Conservation (phyloP, 495 filamentous ascomycete species). For the Tuber melanosporum region DNA sequence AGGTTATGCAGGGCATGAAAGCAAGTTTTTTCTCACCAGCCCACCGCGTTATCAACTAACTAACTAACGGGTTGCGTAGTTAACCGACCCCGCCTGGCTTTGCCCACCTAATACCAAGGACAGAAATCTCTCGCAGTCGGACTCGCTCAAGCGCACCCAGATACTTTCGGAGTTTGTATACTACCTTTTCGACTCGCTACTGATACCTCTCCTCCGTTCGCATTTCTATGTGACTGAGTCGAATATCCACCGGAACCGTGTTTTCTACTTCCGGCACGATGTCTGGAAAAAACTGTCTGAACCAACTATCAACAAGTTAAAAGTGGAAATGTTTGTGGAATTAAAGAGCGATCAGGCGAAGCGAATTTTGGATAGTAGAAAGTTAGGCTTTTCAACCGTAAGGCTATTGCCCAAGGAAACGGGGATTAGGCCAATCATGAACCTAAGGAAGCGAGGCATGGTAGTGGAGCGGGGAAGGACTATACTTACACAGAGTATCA, state of each 20-base stretch:
- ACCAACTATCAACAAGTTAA: slow-evolving; percentile 62
- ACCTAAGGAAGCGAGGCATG: slow-evolving; percentile 61
- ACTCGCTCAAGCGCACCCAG: slow-evolving; percentile 68
- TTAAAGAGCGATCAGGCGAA: slow-evolving; percentile 55
- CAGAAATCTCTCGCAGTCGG: slow-evolving; percentile 59
- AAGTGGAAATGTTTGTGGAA: slow-evolving; percentile 71
- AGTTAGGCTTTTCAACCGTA: slow-evolving; percentile 71
- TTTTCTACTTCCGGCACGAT: slow-evolving; percentile 95
- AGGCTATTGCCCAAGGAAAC: slow-evolving; percentile 37
- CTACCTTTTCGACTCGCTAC: slow-evolving; percentile 82
- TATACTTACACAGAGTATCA: slow-evolving; percentile 65
- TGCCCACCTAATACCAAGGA: slow-evolving; percentile 46
- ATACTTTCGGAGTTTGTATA: slow-evolving; percentile 80
- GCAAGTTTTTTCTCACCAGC: slow-evolving; percentile 44
- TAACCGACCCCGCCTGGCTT: slow-evolving; percentile 67
- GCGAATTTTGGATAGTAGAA: slow-evolving; percentile 54
- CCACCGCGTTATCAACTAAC: not conserved
- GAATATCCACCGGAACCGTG: slow-evolving; percentile 64
- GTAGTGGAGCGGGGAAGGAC: slow-evolving; percentile 38
- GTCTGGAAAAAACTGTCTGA: slow-evolving; percentile 73
- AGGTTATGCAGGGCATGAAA: slow-evolving; percentile 69
- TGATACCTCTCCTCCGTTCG: slow-evolving; percentile 77
- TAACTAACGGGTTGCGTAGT: slow-evolving; percentile 43
- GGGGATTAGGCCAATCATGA: slow-evolving; percentile 76
- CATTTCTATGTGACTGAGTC: slow-evolving; percentile 96